phyloP scores from a whole-genome alignment of 2,329 filamentous ascomycete species.

The Camptophora hylomeconis region DNA sequence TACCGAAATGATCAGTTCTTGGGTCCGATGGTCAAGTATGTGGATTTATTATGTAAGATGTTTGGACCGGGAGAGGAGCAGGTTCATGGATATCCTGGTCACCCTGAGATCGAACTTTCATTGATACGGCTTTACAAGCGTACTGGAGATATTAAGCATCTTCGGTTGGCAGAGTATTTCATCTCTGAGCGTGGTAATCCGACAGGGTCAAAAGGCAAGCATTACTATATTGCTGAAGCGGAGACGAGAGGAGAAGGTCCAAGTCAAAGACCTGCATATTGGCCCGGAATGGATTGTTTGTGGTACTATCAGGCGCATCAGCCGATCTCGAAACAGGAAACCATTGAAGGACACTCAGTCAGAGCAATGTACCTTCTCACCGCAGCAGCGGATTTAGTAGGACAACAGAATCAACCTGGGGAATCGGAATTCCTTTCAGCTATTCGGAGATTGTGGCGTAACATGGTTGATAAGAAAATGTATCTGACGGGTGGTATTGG shows the following conservation, averaged over 20 bases:
- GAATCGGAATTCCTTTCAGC: conserved; percentile 25
- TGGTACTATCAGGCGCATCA: conserved; percentile 46
- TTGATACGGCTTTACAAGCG: conserved; percentile 33
- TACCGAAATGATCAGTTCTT: conserved; percentile 41
- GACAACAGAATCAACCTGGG: conserved; percentile 14
- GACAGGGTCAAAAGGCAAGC: conserved; percentile 33
- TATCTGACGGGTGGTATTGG: conserved; percentile 51
- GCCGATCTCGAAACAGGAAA: conserved; percentile 40
- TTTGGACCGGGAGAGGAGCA: conserved; percentile 41
- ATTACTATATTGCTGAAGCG: conserved; percentile 44
- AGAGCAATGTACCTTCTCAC: conserved; percentile 49
- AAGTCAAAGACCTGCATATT: conserved; percentile 33
- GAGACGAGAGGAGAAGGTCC: conserved; percentile 36
- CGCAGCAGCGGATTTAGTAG: conserved; percentile 41
- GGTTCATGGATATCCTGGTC: conserved; percentile 47
- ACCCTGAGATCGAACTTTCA: conserved; percentile 42
- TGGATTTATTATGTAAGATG: conserved; percentile 36
- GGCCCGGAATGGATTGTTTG: conserved; percentile 9
- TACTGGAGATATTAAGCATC: conserved; percentile 26
- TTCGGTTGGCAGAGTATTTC: conserved; percentile 43
- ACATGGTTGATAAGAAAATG: conserved; percentile 50
- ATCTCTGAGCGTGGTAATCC: conserved; percentile 45
- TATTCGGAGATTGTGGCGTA: conserved; percentile 41
- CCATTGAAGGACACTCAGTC: conserved; percentile 47
- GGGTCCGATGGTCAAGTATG: conserved; percentile 41